Evolutionary conservation across 129 eudicot species (phyloP).

Genomic region (Glebionis coronaria): DNA sequence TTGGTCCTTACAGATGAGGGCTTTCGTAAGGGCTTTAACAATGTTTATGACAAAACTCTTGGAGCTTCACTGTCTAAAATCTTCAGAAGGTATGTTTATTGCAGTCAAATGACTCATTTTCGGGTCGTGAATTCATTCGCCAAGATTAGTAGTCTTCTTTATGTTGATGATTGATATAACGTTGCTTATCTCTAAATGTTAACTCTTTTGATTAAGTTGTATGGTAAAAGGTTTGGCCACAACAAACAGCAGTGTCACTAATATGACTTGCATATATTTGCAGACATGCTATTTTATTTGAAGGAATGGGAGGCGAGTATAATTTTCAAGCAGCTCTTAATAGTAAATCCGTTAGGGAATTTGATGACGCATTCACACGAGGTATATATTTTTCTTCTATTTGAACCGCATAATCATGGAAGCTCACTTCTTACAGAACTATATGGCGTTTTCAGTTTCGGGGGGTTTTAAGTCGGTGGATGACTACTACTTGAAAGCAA

Average conservation of each 20-base stretch:
- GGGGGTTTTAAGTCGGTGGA: slow-evolving; percentile 96
- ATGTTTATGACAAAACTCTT: slow-evolving; percentile 74
- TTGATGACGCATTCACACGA: slow-evolving; percentile 86
- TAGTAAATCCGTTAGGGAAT: slow-evolving; percentile 75
- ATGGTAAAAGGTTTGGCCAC: not conserved
- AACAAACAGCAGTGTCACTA: not conserved
- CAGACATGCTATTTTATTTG: slow-evolving; percentile 86
- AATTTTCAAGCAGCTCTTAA: slow-evolving; percentile 72
- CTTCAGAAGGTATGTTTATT: slow-evolving; percentile 48
- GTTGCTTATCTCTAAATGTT: no score
- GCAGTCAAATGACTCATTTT: not conserved
- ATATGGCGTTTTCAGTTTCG: slow-evolving; percentile 52
- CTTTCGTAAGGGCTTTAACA: slow-evolving; percentile 81
- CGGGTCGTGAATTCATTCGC: not conserved
- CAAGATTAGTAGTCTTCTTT: not conserved
- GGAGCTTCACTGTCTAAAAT: slow-evolving; percentile 67
- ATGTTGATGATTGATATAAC: no score
- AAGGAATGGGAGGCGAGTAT: slow-evolving; percentile 75
- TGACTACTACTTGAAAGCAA: slow-evolving; percentile 78
- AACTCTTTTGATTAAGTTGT: no score
- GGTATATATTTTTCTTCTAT: slow-evolving; percentile 37
- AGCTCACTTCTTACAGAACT: slow-evolving; percentile 12
- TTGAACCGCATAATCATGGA: slow-evolving; percentile 15
- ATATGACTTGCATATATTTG: slow-evolving; percentile 18
- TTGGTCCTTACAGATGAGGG: slow-evolving; percentile 83